These are phyloP conservation scores for Aspergillus arachidicola DNA, from an alignment of 2,329 filamentous ascomycete species.

Conservation along the genomic window DNA sequence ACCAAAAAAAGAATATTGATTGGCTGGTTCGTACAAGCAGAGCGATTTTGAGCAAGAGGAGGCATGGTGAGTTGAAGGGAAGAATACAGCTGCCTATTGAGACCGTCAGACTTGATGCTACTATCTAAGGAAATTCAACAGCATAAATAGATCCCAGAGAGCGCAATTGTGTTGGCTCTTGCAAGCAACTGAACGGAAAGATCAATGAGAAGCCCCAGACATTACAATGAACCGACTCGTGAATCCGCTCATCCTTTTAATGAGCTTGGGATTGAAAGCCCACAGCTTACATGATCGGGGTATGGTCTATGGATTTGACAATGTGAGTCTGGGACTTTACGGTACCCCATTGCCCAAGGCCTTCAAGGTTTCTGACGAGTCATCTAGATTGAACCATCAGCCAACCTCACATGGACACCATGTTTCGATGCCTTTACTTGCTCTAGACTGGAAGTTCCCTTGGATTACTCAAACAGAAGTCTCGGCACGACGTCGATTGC, in stretches of 20 bases:
- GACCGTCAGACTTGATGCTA: neutral
- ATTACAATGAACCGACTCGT: slow-evolving; percentile 8
- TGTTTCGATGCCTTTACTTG: slow-evolving; percentile 18
- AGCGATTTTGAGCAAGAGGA: neutral
- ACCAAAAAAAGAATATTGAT: neutral
- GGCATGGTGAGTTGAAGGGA: neutral
- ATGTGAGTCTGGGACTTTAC: slow-evolving; percentile 3
- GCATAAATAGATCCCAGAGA: slow-evolving; percentile 11
- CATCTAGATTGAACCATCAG: slow-evolving; percentile 18
- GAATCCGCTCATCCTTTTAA: slow-evolving; percentile 3
- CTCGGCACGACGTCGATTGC: slow-evolving; percentile 19
- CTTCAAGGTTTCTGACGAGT: slow-evolving; percentile 11
- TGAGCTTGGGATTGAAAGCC: slow-evolving; percentile 8
- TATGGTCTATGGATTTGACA: slow-evolving; percentile 11
- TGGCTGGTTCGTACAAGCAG: neutral
- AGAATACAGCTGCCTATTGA: slow-evolving; percentile 6
- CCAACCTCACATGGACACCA: slow-evolving; percentile 19
- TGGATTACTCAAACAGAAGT: slow-evolving; percentile 11
- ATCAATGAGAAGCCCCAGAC: neutral
- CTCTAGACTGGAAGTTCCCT: slow-evolving; percentile 17
- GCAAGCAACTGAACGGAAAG: slow-evolving; percentile 5
- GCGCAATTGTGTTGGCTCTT: slow-evolving; percentile 1
- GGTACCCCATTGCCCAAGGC: neutral
- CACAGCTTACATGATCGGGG: slow-evolving; percentile 2
- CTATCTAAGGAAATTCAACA: neutral